phyloP scores from a whole-genome alignment of 192 early-diverging fungal species.

The Linderina pennispora region DNA sequence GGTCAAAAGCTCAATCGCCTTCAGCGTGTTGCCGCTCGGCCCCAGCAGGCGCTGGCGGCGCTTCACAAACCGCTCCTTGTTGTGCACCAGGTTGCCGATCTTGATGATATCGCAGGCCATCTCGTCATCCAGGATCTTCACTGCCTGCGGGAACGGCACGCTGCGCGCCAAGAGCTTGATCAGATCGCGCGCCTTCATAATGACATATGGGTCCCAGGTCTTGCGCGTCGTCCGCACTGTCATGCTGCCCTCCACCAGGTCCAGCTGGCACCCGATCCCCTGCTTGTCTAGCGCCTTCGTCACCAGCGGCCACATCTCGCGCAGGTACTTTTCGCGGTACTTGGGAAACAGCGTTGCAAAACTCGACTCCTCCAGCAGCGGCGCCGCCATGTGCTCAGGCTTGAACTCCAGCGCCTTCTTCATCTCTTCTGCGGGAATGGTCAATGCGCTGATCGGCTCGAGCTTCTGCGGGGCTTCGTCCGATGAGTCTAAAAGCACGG shows the following conservation, averaged over 20 bases:
- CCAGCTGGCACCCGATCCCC: conserved; percentile 84
- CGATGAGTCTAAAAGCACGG: background rate
- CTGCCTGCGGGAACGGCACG: conserved; percentile 89
- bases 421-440: conserved; percentile 37
- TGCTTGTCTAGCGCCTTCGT: conserved; percentile 74
- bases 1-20: conserved; percentile 95
- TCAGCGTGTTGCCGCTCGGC: conserved; percentile 91
- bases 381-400: conserved; percentile 57
- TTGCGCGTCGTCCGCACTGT: conserved; percentile 96
- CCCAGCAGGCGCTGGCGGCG: conserved; percentile 91
- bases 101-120: conserved; percentile 93
- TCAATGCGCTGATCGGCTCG: conserved; percentile 23
- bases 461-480: conserved; percentile 13
- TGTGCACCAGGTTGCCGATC: conserved; percentile 90
- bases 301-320: conserved; percentile 86
- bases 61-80: conserved; percentile 98
- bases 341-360: conserved; percentile 98
- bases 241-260: conserved; percentile 97
- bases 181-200: conserved; percentile 90
- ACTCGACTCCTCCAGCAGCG: conserved; percentile 89
- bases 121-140: conserved; percentile 90
- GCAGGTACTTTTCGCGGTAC: conserved; percentile 93
- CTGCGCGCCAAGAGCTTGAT: conserved; percentile 91
- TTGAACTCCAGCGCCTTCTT: conserved; percentile 88
- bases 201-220: conserved; percentile 90